Evolutionary conservation across 202 grass and related monocot species (phyloP).

Genomic region (Zizania palustris): DNA sequence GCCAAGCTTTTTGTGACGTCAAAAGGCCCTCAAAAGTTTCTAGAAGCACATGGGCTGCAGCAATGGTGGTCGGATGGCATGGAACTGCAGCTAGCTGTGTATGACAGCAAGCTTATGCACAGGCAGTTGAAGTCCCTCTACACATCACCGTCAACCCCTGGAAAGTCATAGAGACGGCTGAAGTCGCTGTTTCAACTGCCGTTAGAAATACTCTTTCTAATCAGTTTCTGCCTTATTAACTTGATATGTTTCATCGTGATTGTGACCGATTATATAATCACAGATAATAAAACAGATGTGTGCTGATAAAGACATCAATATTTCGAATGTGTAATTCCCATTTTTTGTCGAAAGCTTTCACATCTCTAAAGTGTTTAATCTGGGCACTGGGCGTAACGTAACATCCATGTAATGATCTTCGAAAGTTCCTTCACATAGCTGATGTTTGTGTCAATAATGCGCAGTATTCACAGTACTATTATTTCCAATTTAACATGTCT

Average conservation of each 20-base stretch:
- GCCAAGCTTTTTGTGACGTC: constrained; percentile 83
- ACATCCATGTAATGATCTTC: not conserved
- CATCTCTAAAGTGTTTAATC: not conserved
- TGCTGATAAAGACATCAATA: constrained; percentile 16
- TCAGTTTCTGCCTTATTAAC: constrained; percentile 26
- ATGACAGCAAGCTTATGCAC: constrained; percentile 88
- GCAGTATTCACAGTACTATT: too few relatives aligned
- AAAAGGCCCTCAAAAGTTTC: constrained; percentile 90
- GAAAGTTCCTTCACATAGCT: not conserved
- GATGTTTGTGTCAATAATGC: too few relatives aligned
- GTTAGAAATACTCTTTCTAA: constrained; percentile 66
- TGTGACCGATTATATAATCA: not conserved
- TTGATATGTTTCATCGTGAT: constrained; percentile 31
- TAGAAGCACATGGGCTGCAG: constrained; percentile 80
- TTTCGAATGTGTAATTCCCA: constrained; percentile 17
- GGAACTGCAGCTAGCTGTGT: constrained; percentile 70
- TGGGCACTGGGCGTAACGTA: not conserved
- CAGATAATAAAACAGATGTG: constrained; percentile 36
- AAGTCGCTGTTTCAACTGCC: constrained; percentile 7
- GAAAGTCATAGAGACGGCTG: constrained; percentile 40
- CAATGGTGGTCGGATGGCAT: constrained; percentile 95
- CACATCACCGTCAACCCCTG: constrained; percentile 40
- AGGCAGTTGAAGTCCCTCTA: constrained; percentile 85
- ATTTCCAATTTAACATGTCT: too few relatives aligned
- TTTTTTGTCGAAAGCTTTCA: not conserved